Evolutionary conservation across 805 yeast genomes (phyloP).

Genomic region (Saccharomyces kudriavzevii): DNA sequence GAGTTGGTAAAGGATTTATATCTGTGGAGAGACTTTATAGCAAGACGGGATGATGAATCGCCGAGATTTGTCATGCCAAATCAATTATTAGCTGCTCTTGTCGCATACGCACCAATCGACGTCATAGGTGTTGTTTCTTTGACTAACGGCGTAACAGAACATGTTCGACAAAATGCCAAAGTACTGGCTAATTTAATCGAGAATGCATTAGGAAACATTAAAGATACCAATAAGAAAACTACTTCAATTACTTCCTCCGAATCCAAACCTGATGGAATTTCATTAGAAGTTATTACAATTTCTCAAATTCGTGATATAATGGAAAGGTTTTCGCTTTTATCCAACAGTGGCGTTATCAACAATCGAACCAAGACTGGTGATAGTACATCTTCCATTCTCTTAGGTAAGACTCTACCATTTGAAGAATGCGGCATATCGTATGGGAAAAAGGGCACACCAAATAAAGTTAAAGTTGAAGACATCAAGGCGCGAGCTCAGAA

Average conservation of each 20-base stretch:
- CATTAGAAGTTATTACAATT: conserved; percentile 6
- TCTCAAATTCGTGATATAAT: conserved; percentile 9
- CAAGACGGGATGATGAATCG: conserved; percentile 76
- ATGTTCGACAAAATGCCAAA: conserved; percentile 49
- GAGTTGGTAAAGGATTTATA: conserved; percentile 53
- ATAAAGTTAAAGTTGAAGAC: conserved; percentile 7
- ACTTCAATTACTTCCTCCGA: not conserved
- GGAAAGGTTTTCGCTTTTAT: not conserved
- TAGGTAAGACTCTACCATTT: conserved; percentile 7
- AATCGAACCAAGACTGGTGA: not conserved
- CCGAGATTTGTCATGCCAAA: conserved; percentile 78
- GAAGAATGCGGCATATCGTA: conserved; percentile 7
- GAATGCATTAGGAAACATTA: conserved; percentile 27
- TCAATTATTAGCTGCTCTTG: conserved; percentile 58
- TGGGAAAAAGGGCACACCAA: conserved; percentile 1
- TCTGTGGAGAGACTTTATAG: conserved; percentile 76
- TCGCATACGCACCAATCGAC: conserved; percentile 50
- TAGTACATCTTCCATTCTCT: conserved; percentile 4
- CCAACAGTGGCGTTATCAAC: not conserved
- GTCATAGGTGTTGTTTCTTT: conserved; percentile 45
- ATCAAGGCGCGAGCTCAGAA: conserved; percentile 11
- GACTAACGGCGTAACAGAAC: conserved; percentile 41
- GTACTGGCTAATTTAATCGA: conserved; percentile 53
- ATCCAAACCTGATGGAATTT: not conserved
- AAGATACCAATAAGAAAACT: conserved; percentile 3